Evolutionary conservation across 495 filamentous ascomycete genomes (phyloP), one percentile per base, ranked within the genome.

Genomic region (Penicillium subrubescens): DNA sequence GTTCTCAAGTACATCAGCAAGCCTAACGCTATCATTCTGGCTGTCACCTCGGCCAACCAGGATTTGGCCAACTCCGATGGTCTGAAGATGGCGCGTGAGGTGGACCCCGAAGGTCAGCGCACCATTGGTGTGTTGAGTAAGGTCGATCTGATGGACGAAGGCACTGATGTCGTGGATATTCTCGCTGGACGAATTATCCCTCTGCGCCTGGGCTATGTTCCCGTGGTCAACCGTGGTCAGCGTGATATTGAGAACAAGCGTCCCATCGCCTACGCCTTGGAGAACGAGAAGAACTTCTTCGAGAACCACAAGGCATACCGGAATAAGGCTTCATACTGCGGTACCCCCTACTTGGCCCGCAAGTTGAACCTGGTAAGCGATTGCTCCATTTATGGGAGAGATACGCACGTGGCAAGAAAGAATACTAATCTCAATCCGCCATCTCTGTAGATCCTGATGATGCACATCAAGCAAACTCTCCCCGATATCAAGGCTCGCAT

Each of bases 381-480:
- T 25, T 8, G 21, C 52, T 27, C 33, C 27, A 33, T 27, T 19
- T 0, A 3, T 14, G 15, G 31, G 10, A 17, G 44, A 3, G 34
- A 5, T 7, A 14, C 15, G 41, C 21, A 44, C 44, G 8, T 39
- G 7, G 10, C 21, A 12, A 23, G 37, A 37, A 33, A 33, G 54
- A 51, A 17, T 1, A 29, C 48, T 52, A 31, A 52, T 17, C 25
- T 15, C 5, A 27, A 14, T 5, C 14, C 15, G 35, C 35, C 11
- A 41, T 14, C 12, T 35, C 15, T 67, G 27, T 77, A 90, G 88
- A 98, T 99, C 77, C 86, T 99, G 63, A 98, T 98, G 95, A 99
- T 98, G 95, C 95, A 99, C 82, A 99, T 99, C 83, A 99, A 99
- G 79, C 95, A 99, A 82, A 99, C 95, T 8, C 86, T 99, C 12